Percentiles rank a stretch among this genome's conserved stretches.
Conservation (phyloP, 306 rosid species). For the Cucumis cinereus region DNA sequence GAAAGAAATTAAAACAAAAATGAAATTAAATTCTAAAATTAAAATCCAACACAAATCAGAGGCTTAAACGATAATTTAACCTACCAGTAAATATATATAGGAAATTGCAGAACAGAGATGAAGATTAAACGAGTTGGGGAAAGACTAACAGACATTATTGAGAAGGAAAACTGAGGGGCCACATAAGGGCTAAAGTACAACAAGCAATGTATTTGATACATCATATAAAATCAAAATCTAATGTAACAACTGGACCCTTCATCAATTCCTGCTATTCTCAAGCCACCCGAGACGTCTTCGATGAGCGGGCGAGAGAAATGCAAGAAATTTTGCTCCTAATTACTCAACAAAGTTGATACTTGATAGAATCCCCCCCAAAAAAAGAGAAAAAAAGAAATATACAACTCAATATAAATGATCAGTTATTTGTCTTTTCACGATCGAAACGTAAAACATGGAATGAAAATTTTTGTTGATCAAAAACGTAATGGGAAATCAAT, state of each 20-base stretch:
- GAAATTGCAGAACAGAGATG: neutral
- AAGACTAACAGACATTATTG: neutral
- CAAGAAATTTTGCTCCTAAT: constrained; percentile 12
- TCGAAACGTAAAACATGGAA: neutral
- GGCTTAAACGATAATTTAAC: neutral
- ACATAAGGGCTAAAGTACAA: neutral
- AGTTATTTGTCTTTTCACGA: neutral
- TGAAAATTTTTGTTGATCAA: constrained; percentile 1
- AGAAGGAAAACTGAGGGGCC: constrained; percentile 2
- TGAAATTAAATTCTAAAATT: neutral
- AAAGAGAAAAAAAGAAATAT: neutral
- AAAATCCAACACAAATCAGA: neutral
- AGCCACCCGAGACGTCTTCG: neutral
- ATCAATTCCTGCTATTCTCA: constrained; percentile 6
- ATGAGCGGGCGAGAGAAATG: constrained; percentile 2
- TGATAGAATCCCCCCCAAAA: neutral
- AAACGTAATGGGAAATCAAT: constrained; percentile 7
- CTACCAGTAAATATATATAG: neutral
- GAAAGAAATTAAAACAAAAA: no score
- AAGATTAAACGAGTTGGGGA: neutral
- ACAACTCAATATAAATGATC: constrained; percentile 17
- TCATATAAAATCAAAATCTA: constrained; percentile 12
- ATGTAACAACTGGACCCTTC: neutral
- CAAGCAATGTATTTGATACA: constrained; percentile 12
- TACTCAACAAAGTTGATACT: constrained; percentile 9